Evolutionary conservation across 2,329 filamentous ascomycete genomes (phyloP), one percentile per base, ranked within the genome.

Genomic region (Xylaria sp.): DNA sequence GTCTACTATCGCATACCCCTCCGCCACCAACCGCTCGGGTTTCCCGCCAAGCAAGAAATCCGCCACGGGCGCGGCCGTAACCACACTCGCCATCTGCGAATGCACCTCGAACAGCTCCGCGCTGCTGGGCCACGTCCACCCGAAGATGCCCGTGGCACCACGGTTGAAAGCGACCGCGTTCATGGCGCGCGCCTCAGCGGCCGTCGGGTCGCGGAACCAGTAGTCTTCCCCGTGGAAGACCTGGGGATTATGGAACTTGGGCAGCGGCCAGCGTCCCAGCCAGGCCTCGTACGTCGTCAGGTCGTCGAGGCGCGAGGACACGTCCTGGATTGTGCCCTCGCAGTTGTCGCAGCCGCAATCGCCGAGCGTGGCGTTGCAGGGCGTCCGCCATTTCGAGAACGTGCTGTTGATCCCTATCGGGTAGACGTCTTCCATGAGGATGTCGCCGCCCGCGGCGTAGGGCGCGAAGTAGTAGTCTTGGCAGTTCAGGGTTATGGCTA

Each of bases 261-360:
- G 82, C 69, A 67, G 61, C 27, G 79, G 81, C 82, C 81, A 83
- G 6, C 78, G 73, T 1, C 82, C 82, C 0, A 84, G 76, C 79
- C 81, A 82, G 1, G 50, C 12, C 68, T 84, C 82, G 72, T 84
- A 81, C 13, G 44, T 68, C 0, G 72, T 61, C 25, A 84, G 70
- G 57, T 79, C 78, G 62, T 84, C 82, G 44, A 85, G 73, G 0
- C 84, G 79, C 13, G 67, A 55, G 1, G 80, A 44, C 0, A 90
- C 84, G 73, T 91, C 88, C 23, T 82, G 79, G 21, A 89, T 80
- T n/a, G 75, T 76, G 60, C 85, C 86, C 2, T 77, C 71, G 76
- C 88, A 91, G 76, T 87, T 84, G 74, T 91, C 88, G 77, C 89
- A 91, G 9, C 88, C 88, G 78, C 88, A 90, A 78, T 87, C 85